These are phyloP conservation scores for Candida tropicalis DNA, from an alignment of 1,139 yeast species.

Conservation along the genomic window DNA sequence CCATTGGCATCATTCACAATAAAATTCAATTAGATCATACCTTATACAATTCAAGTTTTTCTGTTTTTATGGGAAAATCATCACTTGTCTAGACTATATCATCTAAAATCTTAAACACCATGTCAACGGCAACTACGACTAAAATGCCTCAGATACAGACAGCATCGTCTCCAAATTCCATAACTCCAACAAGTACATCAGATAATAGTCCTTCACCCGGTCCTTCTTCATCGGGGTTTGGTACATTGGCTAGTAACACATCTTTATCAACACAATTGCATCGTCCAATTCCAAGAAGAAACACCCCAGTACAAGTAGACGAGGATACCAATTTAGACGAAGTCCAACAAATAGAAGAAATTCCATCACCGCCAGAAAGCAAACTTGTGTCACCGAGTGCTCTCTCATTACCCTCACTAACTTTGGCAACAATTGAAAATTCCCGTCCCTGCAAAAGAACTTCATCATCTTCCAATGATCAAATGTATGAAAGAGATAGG, in stretches of 20 bases:
- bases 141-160: constrained; percentile 6
- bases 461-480: constrained; percentile 46
- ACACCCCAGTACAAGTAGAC: not conserved
- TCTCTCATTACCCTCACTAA: constrained; percentile 1
- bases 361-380: not conserved
- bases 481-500: constrained; percentile 45
- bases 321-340: not conserved
- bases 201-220: constrained; percentile 1
- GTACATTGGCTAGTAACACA: not conserved
- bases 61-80: no score
- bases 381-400: not conserved
- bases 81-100: no score
- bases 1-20: no score
- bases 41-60: no score
- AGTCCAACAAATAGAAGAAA: not conserved
- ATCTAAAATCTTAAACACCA: not conserved
- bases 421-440: not conserved
- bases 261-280: not conserved
- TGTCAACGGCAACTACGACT: constrained; percentile 2
- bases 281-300: constrained; percentile 4
- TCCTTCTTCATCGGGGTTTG: not conserved
- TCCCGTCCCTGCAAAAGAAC: constrained; percentile 34
- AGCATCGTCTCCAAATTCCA: not conserved
- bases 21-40: no score
- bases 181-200: not conserved